Evolutionary conservation across 192 early-diverging fungal genomes (phyloP).

Genomic region (Backusella psychrophila): DNA sequence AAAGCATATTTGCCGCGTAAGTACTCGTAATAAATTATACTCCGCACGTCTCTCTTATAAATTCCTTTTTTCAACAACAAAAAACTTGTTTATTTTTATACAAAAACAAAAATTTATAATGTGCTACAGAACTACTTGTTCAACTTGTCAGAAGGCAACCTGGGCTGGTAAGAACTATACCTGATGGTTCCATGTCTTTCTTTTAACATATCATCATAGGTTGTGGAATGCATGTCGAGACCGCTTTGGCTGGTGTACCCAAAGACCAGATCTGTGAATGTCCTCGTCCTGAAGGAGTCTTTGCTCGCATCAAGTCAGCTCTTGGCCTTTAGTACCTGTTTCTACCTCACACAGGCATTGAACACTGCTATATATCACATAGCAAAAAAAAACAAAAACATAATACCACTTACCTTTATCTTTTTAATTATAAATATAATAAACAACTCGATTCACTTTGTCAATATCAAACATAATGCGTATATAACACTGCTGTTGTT

Average conservation of each 20-base stretch:
- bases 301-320: background rate
- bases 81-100: background rate
- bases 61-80: background rate
- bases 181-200: no score
- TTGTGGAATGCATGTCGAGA: constrained; percentile 2
- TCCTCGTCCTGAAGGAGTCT: background rate
- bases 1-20: background rate
- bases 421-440: background rate
- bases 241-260: background rate
- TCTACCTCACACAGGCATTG: no score
- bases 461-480: no score
- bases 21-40: background rate
- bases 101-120: background rate
- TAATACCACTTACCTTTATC: background rate
- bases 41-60: background rate
- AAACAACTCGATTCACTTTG: background rate
- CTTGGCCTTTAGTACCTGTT: background rate
- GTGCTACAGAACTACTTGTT: constrained; percentile 2
- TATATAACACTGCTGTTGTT: background rate
- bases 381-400: background rate
- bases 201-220: background rate
- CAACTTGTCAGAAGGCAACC: background rate
- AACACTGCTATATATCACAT: background rate
- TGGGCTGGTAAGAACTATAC: constrained; percentile 6
- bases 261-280: background rate